Base-by-base conservation (phyloP, 106 monocot genomes). In the Dendrobium officinale region DNA sequence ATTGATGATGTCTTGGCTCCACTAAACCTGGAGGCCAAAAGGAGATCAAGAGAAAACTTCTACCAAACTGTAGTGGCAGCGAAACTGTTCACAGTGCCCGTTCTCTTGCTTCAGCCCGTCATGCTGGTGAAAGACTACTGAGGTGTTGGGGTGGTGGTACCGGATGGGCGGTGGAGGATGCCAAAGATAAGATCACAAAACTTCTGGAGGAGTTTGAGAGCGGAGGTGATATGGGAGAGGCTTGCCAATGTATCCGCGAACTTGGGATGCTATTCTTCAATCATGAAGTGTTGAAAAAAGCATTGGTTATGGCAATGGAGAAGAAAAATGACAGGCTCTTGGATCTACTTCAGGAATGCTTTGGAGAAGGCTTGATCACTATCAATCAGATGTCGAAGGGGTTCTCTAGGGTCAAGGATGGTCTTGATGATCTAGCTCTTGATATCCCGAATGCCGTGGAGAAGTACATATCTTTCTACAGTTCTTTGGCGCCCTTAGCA, bases 181-280 rank as follows among this genome's bases (percentile, higher is more conserved):
- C 96, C n/a, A 97, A 97, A 85, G 96, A 97, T 85, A 97, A 94
- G 82, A 94, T 97, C 13, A 3, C 84, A 37, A 97, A 97, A 82
- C 90, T 97, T 44, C 82, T 97, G 40, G 96, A 97, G 82, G 96
- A 97, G 67, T 93, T 89, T 9, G 96, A 93, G 41, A 91, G 83
- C 18, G 93, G 96, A 13, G 93, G 96, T 24, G 96, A 93, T 70
- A 59, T 92, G 6, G 92, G 84, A 19, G 97, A 98, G 83, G 97
- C 97, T 15, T 94, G 94, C 79, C 90, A 81, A 55, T 98, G 97
- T 82, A 95, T 98, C 33, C 92, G 97, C 9, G 97, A 98, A 9
- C 80, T 98, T 6, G 92, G 85, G 27, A 92, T 98, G 97, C 94
- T 94, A 2, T 98, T 94, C 85, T 98, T 98, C 81, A 84, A 89